These are phyloP conservation scores for Gaeumannomyces tritici DNA, from an alignment of 2,329 filamentous ascomycete species.

Conservation along the genomic window DNA sequence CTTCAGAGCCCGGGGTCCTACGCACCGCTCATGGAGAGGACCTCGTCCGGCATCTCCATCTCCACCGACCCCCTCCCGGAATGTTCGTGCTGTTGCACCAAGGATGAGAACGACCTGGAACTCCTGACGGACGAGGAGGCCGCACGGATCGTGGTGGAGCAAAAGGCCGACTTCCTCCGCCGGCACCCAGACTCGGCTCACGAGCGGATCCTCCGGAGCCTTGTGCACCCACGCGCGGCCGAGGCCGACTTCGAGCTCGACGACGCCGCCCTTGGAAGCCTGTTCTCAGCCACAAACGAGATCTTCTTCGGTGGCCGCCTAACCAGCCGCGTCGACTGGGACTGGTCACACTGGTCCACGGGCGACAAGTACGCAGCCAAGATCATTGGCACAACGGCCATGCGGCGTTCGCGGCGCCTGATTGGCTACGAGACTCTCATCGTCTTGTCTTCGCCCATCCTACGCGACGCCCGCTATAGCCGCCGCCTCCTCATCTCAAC, in stretches of 20 bases:
- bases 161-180: conserved; percentile 34
- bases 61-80: conserved; percentile 23
- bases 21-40: conserved; percentile 29
- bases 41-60: conserved; percentile 38
- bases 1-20: neutral
- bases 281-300: conserved; percentile 51
- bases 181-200: conserved; percentile 40
- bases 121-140: conserved; percentile 36
- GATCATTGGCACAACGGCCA: conserved; percentile 53
- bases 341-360: conserved; percentile 47
- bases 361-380: conserved; percentile 40
- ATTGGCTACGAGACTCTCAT: conserved; percentile 54
- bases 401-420: conserved; percentile 33
- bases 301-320: conserved; percentile 52
- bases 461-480: conserved; percentile 46
- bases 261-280: conserved; percentile 44
- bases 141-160: conserved; percentile 35
- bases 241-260: conserved; percentile 43
- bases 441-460: conserved; percentile 48
- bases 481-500: conserved; percentile 52
- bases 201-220: conserved; percentile 45
- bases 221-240: conserved; percentile 41
- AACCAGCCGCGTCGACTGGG: conserved; percentile 49
- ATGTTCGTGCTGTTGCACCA: conserved; percentile 3
- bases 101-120: conserved; percentile 23